Evolutionary conservation across 2,329 filamentous ascomycete genomes (phyloP), one percentile per base, ranked within the genome.

Genomic region (Fusarium acutatum): DNA sequence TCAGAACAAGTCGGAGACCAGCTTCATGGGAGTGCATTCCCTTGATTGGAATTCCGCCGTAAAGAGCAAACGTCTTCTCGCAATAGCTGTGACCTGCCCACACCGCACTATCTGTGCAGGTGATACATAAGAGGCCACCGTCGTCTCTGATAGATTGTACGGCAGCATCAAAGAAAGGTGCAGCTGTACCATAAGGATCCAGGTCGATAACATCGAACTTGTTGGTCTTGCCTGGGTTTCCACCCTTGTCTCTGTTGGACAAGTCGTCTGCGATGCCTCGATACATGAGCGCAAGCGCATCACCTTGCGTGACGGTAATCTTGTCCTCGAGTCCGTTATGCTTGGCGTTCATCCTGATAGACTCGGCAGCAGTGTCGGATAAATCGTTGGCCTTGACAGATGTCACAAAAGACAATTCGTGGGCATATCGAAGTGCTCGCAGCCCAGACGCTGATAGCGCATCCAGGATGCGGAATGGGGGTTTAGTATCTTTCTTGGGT

Each of bases 141-240:
- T 98, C 94, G 72, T 93, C 89, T 54, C 88, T 91, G 13, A 98
- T 89, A 4, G 94, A 91, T 82, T 98, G 95, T 14, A 99, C 86
- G 4, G 96, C 95, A 4, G 94, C 91, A 80, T 99, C 96, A 60
- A 99, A 88, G 82, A 99, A 99, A 3, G 94, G 93, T 15, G 94
- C 94, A 2, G 96, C 96, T 1, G 94, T 97, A 46, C 96, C 96
- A 78, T 99, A 99, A 0, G 96, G 96, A 80, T 99, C 96, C 35
- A 99, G 88, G 80, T 99, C 96, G 72, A 99, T 96, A 28, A 98
- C 95, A 81, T 98, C 94, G 81, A 97, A 99, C 79, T 90, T 87
- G 71, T 84, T 83, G 37, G 82, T 80, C 57, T 81, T 83, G 50
- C 80, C 77, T 4, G 83, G 80, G 57, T 82, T 82, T 68, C 84